phyloP scores from a whole-genome alignment of 140 eudicot species.

The Ambrosia hybrid region DNA sequence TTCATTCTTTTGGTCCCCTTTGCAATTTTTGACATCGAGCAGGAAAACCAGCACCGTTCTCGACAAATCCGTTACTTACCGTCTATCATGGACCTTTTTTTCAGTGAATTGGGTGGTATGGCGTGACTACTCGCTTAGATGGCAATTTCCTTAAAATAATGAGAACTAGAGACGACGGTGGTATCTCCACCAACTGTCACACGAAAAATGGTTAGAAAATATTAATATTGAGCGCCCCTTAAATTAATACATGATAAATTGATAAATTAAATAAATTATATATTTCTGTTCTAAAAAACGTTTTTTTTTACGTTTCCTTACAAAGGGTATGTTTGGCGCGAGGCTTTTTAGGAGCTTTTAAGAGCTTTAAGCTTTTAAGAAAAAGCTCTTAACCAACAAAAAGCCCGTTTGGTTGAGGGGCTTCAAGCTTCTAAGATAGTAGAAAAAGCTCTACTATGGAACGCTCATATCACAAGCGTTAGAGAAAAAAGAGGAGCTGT shows the following conservation, averaged over 20 bases:
- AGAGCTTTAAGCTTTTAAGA: no score
- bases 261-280: no score
- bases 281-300: neutral
- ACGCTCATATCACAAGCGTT: no score
- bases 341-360: no score
- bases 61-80: neutral
- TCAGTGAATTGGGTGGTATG: slow-evolving; percentile 75
- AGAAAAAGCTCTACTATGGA: no score
- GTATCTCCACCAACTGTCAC: slow-evolving; percentile 77
- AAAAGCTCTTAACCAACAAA: no score
- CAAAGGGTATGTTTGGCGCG: no score
- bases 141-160: slow-evolving; percentile 90
- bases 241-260: neutral
- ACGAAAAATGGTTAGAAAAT: neutral
- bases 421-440: no score
- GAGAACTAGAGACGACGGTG: slow-evolving; percentile 83
- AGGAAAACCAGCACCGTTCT: slow-evolving; percentile 8
- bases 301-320: slow-evolving; percentile 21
- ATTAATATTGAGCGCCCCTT: neutral
- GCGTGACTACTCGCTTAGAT: slow-evolving; percentile 71
- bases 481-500: no score
- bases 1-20: neutral
- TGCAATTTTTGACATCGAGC: neutral
- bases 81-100: slow-evolving; percentile 9
- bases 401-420: no score